Base-by-base conservation (phyloP, 2,329 filamentous ascomycete genomes). In the Ascochyta viciae-villosae region DNA sequence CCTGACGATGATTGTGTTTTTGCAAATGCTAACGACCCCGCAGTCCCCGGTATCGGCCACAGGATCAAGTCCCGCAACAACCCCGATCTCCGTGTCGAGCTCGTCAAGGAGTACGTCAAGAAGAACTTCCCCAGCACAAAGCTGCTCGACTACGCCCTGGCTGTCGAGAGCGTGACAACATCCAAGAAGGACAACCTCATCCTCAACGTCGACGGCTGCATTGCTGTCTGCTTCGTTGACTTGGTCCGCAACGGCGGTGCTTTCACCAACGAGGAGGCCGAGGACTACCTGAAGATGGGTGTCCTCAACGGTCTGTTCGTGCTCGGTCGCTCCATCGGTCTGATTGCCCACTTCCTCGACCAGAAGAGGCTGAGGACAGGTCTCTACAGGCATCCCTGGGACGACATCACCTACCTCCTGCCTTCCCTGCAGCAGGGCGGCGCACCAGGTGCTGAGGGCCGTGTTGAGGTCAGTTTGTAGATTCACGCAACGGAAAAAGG, bases 151-250 rank as follows among this genome's bases (percentile, higher is more conserved):
- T 99, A 97, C 79, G 95, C 95, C 67, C 87, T 99, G 75, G 95
- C 95, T 42, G 95, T 99, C 67, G 95, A 99, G 87, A 91, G 90
- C 10, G 95, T 99, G 64, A 99, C 95, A 52, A 99, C 95, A 46
- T 97, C 92, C 65, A 99, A 99, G 91, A 99, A 99, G 87, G 95
- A 99, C 83, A 99, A 98, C 86, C 87, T 99, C 69, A 99, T 99
- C 72, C 89, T 99, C 74, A 99, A 99, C 85, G 95, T 99, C 57
- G 95, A 98, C 76, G 95, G 95, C 72, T 96, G 92, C 79, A 90
- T 99, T 74, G 95, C 95, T 67, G 95, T 99, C 77, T 97, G 93
- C 89, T 99, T 99, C 76, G 93, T 99, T 65, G 95, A 99, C 75
- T 85, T 99, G 63, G 85, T 99, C 81, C 91, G 95, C 81, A 96